Evolutionary conservation across 148 eudicot species (phyloP), one percentile per base, ranked within the genome.

Genomic region (Fallopia convolvulus): DNA sequence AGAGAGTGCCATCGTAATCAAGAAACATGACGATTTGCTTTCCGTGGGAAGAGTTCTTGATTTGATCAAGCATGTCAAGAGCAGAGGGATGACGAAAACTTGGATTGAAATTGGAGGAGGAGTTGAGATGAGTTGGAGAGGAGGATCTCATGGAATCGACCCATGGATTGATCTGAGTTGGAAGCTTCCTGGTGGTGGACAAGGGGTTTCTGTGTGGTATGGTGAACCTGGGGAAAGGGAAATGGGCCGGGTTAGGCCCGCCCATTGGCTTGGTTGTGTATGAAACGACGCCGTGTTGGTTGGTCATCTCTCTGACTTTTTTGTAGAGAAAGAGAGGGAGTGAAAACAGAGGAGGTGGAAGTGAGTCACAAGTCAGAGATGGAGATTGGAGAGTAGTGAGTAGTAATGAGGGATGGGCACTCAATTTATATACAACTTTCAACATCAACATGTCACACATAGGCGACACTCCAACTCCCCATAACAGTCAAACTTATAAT

Each of bases 1-100:
- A 75, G 32, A 81, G 75, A 4, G 83, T 81, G 13, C 83, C 83
- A 50, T 81, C 83, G 23, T 81, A 81, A 48, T 81, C 83, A 17
- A 78, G 79, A 63, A 81, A 81, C 66, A 81, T 8, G 9, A 78
- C 83, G 1, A 81, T 60, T 33, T 68, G 74, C 20, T 77, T 81
- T 5, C 76, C 65, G 53, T 74, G 77, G 8, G 80, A 70, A 33
- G 20, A n/a, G 5, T 55, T 65, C 3, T 14, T 56, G 40, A 78
- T 81, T 13, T 74, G 74, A 14, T 81, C 75, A 70, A 81, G 74
- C 30, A 32, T 63, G 20, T 49, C 50, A 1, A 81, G 78, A 2
- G 83, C 83, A 10, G 81, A 75, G 1, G 83, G 81, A 78, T 66
- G 72, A 20, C 73, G 58, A 26, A 70, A 52, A 20, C 65, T 14